Percentiles rank a stretch among this genome's conserved stretches.
These are phyloP conservation scores for Glaciozyma martinii DNA, from an alignment of 768 basidiomycete species.

Conservation along the genomic window DNA sequence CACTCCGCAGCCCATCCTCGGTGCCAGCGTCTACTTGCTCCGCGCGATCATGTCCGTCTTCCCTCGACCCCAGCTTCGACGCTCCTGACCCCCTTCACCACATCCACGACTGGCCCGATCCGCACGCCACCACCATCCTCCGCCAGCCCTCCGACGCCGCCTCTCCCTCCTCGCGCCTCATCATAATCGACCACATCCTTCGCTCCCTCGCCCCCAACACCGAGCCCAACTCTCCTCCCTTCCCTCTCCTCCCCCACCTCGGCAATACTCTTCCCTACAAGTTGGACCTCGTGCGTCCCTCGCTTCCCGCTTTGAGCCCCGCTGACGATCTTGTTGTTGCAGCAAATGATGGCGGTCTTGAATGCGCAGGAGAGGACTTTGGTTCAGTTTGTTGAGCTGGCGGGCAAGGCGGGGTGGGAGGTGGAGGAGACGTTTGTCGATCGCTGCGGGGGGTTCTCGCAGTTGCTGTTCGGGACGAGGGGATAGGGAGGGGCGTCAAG, in stretches of 20 bases:
- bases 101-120: slow-evolving; percentile 66
- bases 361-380: slow-evolving; percentile 15
- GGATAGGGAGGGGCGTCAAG: too few relatives aligned
- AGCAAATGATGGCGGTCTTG: slow-evolving; percentile 3
- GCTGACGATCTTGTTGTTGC: too few relatives aligned
- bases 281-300: background rate
- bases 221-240: background rate
- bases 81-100: background rate
- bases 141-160: slow-evolving; percentile 46
- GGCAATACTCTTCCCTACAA: background rate
- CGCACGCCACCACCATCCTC: slow-evolving; percentile 46
- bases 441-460: too few relatives aligned
- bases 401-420: background rate
- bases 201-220: background rate
- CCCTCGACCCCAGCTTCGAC: background rate
- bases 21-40: slow-evolving; percentile 57
- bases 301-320: too few relatives aligned
- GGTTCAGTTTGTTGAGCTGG: slow-evolving; percentile 13
- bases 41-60: slow-evolving; percentile 49
- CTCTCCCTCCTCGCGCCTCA: slow-evolving; percentile 48
- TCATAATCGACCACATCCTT: slow-evolving; percentile 64
- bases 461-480: too few relatives aligned
- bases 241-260: background rate
- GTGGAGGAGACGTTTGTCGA: background rate
- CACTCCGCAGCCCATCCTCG: slow-evolving; percentile 48